Base-by-base conservation (phyloP, 345 rosid species). In the Rhizophora apiculata region DNA sequence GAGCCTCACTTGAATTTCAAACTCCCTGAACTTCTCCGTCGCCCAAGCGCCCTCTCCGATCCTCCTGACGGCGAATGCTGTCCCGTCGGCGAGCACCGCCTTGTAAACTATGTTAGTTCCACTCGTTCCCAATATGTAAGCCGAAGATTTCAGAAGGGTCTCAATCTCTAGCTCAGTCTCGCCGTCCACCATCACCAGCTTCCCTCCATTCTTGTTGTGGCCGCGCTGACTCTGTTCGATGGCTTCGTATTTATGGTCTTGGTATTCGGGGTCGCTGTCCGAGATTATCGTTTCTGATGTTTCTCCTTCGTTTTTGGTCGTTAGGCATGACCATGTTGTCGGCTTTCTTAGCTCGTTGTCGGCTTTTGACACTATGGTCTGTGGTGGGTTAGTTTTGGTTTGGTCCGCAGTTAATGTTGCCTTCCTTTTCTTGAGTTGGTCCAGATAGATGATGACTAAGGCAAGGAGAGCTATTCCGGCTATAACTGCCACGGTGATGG, bases 41-140 rank as follows among this genome's bases (percentile, higher is more conserved):
- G 18, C 49, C 49, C 49, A 43, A 3, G 76, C 82, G 59, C 70
- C 79, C 73, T 94, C 95, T 63, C 93, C 99, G 36, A 95, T 95
- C 60, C 99, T 80, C 70, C 99, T 77, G 67, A 95, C 97, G 0
- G 99, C 96, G 32, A 89, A 81, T 0, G 89, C 84, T 18, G 81
- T 76, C 26, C 96, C 96, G 73, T 86, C 79, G 36, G 68, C 88
- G 1, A 95, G 78, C 73, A 91, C 96, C 16, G 97, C 97, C 71
- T 89, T 95, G 83, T 89, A 95, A 62, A 95, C 89, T 2, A 95
- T 91, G 75, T 89, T 84, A 7, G 76, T 67, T 10, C 89, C 88
- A 29, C 79, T 87, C 9, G 88, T 73, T 37, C 99, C 93, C 60
- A 95, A 51, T 26, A 89, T 70, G 65, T 88, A 95, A 4, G 99